Evolutionary conservation across 2,329 filamentous ascomycete genomes (phyloP).

Genomic region (Penicillium glabrum): DNA sequence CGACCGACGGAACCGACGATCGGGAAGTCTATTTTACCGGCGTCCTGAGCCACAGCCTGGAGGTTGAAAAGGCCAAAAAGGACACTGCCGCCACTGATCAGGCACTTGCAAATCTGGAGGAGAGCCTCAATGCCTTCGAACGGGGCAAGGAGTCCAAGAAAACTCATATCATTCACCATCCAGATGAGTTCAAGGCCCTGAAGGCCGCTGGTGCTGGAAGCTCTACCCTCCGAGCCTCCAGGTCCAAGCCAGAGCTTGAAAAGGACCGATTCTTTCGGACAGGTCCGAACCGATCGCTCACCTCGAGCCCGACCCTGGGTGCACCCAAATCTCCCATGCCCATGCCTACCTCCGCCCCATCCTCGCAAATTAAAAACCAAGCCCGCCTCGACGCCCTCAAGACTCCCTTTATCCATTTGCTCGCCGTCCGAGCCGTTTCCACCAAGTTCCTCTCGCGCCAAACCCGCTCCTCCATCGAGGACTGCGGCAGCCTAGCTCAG

Average conservation of each 20-base stretch:
- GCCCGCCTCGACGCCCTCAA: conserved; percentile 46
- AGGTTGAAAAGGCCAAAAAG: conserved; percentile 55
- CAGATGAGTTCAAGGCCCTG: conserved; percentile 39
- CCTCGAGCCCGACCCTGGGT: conserved; percentile 43
- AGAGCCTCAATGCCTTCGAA: conserved; percentile 59
- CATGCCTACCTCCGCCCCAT: conserved; percentile 45
- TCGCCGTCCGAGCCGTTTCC: conserved; percentile 54
- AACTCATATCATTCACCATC: conserved; percentile 40
- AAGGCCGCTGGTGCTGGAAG: conserved; percentile 33
- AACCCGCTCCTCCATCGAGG: conserved; percentile 50
- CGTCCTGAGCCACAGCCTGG: conserved; percentile 57
- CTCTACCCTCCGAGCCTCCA: conserved; percentile 30
- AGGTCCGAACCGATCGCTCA: conserved; percentile 39
- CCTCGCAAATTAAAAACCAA: conserved; percentile 37
- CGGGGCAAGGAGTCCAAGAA: conserved; percentile 63
- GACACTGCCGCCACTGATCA: conserved; percentile 58
- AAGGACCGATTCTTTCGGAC: conserved; percentile 44
- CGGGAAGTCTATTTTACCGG: conserved; percentile 56
- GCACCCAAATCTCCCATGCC: conserved; percentile 38
- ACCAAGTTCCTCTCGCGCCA: conserved; percentile 48
- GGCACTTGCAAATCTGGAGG: conserved; percentile 60
- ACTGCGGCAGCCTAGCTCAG: conserved; percentile 48
- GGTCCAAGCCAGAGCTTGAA: conserved; percentile 40
- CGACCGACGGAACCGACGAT: conserved; percentile 42
- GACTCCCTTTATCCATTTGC: conserved; percentile 51